A percentile compares a stretch with the other conserved stretches of the same genome.
Conservation (phyloP, 2,329 filamentous ascomycete species). For the Leptosphaerulina australis region DNA sequence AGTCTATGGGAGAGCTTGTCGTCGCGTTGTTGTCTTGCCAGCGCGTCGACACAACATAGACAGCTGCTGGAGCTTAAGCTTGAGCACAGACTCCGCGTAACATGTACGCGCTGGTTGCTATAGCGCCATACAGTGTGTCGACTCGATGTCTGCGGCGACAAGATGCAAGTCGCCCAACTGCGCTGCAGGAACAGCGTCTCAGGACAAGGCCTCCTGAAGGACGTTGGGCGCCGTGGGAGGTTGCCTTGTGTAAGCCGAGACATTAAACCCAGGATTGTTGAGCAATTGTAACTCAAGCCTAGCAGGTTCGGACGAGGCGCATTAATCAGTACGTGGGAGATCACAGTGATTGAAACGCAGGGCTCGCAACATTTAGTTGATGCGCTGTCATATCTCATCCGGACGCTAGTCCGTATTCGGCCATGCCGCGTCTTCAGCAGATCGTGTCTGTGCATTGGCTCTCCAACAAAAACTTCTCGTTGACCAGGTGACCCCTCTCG, state of each 20-base stretch:
- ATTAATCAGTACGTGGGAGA: conserved; percentile 5
- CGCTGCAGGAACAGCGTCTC: conserved; percentile 14
- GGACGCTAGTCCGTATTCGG: conserved; percentile 4
- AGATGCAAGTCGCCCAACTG: conserved; percentile 6
- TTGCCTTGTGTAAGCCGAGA: conserved; percentile 11
- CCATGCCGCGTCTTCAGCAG: conserved; percentile 14
- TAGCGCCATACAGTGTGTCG: conserved; percentile 7
- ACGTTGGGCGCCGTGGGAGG: neutral
- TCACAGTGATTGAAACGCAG: conserved; percentile 1
- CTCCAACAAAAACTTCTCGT: conserved; percentile 12
- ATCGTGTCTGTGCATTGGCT: conserved; percentile 15
- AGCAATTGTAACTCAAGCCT: neutral
- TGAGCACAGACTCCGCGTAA: conserved; percentile 15
- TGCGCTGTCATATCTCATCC: conserved; percentile 14
- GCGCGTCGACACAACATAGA: conserved; percentile 12
- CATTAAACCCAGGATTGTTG: neutral
- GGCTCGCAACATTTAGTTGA: conserved; percentile 11
- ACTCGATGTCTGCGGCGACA: neutral
- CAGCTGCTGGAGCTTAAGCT: conserved; percentile 17
- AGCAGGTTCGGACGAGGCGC: conserved; percentile 12
- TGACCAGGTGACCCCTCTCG: conserved; percentile 15
- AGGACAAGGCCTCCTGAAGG: conserved; percentile 4
- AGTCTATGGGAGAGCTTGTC: neutral
- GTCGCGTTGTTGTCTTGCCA: conserved; percentile 4
- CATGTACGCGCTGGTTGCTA: conserved; percentile 10